Evolutionary conservation across 75 land plant species (phyloP).

Genomic region (Pinus tabuliformis): DNA sequence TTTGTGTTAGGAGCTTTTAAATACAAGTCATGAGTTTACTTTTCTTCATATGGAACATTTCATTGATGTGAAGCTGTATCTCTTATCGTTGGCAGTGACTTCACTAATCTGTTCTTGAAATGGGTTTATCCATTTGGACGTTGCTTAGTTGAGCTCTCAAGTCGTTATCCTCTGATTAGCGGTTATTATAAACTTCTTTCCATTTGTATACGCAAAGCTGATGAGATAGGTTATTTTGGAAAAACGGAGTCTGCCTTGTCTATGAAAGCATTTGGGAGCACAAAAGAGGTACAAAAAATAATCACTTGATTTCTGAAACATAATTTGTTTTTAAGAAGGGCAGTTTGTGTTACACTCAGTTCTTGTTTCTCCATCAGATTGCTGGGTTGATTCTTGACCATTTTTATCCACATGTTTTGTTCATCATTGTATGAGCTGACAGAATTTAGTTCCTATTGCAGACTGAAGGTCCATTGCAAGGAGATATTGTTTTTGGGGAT

Average conservation of each 20-base stretch:
- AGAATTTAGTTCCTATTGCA: not conserved
- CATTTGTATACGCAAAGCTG: constrained; percentile 22
- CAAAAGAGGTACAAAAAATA: not conserved
- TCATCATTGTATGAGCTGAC: not conserved
- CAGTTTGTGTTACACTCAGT: not conserved
- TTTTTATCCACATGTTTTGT: not conserved
- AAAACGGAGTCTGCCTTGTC: not conserved
- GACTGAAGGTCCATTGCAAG: not conserved
- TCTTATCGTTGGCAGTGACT: constrained; percentile 16
- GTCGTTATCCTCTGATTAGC: constrained; percentile 44
- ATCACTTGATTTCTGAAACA: not conserved
- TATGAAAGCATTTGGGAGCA: not conserved
- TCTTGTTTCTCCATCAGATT: not conserved
- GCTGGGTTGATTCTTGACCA: not conserved
- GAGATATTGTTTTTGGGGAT: not conserved
- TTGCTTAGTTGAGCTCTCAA: constrained; percentile 34
- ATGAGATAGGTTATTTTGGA: constrained; percentile 28
- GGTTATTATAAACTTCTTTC: constrained; percentile 49
- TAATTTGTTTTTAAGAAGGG: not conserved
- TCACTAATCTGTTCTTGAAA: constrained; percentile 25
- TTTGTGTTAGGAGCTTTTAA: not conserved
- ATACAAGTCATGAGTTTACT: not conserved
- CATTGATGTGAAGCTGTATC: not conserved
- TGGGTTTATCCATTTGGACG: constrained; percentile 43
- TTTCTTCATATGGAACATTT: not conserved